phyloP scores from a whole-genome alignment of 164 flowering plant species.

The Brasenia schreberi region DNA sequence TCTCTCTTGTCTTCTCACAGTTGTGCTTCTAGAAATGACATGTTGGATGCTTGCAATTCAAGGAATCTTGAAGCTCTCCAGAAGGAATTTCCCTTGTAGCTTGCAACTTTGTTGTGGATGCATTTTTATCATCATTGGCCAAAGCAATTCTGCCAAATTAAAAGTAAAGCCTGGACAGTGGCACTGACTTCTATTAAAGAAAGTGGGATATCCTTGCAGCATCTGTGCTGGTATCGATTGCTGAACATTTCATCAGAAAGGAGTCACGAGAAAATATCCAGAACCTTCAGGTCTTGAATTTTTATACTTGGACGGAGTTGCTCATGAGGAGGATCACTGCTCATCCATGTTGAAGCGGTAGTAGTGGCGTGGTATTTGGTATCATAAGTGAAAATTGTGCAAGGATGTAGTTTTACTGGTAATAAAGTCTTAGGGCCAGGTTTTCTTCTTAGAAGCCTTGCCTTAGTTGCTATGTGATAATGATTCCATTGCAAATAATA shows the following conservation, averaged over 20 bases:
- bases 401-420: too few relatives aligned
- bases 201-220: background rate
- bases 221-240: background rate
- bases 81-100: conserved; percentile 76
- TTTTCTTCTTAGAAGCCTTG: too few relatives aligned
- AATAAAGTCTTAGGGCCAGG: too few relatives aligned
- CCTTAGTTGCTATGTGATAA: too few relatives aligned
- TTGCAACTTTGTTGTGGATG: background rate
- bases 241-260: background rate
- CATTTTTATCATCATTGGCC: background rate
- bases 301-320: background rate
- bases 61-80: conserved; percentile 80
- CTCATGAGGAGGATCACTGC: too few relatives aligned
- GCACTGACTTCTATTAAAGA: too few relatives aligned
- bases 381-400: too few relatives aligned
- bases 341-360: too few relatives aligned
- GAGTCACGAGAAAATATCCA: background rate
- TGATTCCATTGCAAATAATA: too few relatives aligned
- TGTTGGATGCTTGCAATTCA: conserved; percentile 81
- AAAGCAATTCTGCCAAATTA: too few relatives aligned
- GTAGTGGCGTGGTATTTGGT: too few relatives aligned
- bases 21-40: conserved; percentile 75
- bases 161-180: too few relatives aligned
- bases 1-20: conserved; percentile 22
- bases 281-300: background rate